Percentiles rank a stretch among this genome's conserved stretches.
Conservation (phyloP, 2,329 filamentous ascomycete genomes). For the Blumeria graminis region DNA sequence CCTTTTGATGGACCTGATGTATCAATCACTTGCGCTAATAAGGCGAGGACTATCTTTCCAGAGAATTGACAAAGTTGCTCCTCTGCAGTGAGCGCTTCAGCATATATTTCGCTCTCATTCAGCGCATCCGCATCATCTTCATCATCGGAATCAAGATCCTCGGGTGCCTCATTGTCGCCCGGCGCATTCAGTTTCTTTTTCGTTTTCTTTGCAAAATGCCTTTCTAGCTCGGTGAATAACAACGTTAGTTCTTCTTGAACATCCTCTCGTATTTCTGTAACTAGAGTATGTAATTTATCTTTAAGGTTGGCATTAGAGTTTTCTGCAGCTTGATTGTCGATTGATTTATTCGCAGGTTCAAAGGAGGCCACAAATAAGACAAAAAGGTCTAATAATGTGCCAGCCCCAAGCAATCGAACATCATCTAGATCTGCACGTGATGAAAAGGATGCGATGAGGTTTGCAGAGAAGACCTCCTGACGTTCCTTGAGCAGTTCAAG, state of each 20-base stretch:
- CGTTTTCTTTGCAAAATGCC: constrained; percentile 46
- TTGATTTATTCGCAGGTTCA: constrained; percentile 15
- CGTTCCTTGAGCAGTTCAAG: constrained; percentile 34
- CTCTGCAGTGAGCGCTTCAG: constrained; percentile 52
- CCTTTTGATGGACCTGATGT: constrained; percentile 31
- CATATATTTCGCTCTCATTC: constrained; percentile 30
- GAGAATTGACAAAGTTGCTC: constrained; percentile 68
- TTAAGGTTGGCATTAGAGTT: constrained; percentile 20
- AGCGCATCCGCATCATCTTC: constrained; percentile 33
- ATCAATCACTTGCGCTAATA: constrained; percentile 54
- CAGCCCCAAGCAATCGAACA: constrained; percentile 49
- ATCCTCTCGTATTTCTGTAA: constrained; percentile 42
- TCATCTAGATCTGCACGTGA: constrained; percentile 49
- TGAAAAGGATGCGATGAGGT: constrained; percentile 43
- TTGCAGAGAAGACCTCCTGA: constrained; percentile 31
- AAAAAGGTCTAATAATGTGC: constrained; percentile 60
- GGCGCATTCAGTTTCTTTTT: constrained; percentile 37
- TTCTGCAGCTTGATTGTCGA: constrained; percentile 19
- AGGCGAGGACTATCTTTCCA: constrained; percentile 60
- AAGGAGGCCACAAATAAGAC: constrained; percentile 49
- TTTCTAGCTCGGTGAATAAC: constrained; percentile 57
- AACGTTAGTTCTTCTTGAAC: constrained; percentile 43
- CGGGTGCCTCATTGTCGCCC: constrained; percentile 48
- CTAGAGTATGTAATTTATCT: constrained; percentile 32
- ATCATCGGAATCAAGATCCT: constrained; percentile 36